Base-by-base conservation (phyloP, 148 eudicot species). In the Chenopodium berlandieri region DNA sequence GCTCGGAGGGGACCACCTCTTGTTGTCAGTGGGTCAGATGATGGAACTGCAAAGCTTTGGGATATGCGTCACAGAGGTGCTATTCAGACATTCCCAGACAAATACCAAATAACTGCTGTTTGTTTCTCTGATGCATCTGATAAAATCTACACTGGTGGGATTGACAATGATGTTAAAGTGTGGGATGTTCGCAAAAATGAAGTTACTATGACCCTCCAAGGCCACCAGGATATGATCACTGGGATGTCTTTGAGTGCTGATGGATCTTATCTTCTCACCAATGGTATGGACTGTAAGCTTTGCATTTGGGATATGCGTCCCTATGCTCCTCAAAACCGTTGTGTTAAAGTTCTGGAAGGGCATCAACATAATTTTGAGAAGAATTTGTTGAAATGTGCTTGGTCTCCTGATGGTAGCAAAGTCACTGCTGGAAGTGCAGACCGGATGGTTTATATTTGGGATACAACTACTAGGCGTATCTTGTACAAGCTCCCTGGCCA, bases 241-340 rank as follows among this genome's bases (percentile, higher is more conserved):
- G 92, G 97, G 31, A 93, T 95, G 99, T 94, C 92, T 66, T 73
- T 95, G 85, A 95, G 98, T 77, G 94, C 97, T 9, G 98, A 95
- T 72, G 98, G 98, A 16, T 95, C 98, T 3, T 95, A 95, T 75
- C 97, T 95, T 75, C 89, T 95, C 16, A 93, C 99, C 20, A 95
- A 95, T 80, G 96, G 89, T 76, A 95, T 94, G 99, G 99, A 95
- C 72, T 81, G 90, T 83, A 90, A 91, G 71, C 97, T 95, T 66
- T 91, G 94, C 80, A 86, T 95, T 58, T 95, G 99, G 99, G 99
- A 95, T 71, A 95, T 95, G 99, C 87, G 99, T 32, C 99, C 99
- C 0, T 95, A 95, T 50, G 99, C 99, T n/a, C 94, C 97, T 9
- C 97, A 95, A 47, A 95, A 94, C 76, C 92, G 99, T 9, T 94